phyloP scores from a whole-genome alignment of 1,139 yeast genomes.

The Taiozyma sp. region DNA sequence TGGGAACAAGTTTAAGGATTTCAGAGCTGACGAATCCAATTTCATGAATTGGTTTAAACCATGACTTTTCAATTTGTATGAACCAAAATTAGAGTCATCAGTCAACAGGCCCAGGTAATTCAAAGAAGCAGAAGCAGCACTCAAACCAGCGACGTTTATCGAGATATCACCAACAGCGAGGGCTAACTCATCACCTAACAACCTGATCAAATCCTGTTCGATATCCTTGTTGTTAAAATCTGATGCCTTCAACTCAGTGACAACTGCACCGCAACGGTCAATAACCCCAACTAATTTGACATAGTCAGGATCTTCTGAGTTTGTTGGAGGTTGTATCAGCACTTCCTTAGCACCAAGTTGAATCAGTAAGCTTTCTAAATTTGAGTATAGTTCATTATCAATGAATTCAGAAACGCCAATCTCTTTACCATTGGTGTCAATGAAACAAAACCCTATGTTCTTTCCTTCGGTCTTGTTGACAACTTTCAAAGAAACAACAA shows the following conservation, averaged over 20 bases:
- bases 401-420: conserved; percentile 76
- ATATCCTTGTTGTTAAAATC: conserved; percentile 49
- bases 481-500: conserved; percentile 71
- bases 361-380: conserved; percentile 77
- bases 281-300: conserved; percentile 55
- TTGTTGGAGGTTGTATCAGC: conserved; percentile 48
- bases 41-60: conserved; percentile 78
- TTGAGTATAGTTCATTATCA: conserved; percentile 84
- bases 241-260: conserved; percentile 53
- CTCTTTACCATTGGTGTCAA: conserved; percentile 65
- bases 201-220: conserved; percentile 68
- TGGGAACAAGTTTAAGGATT: conserved; percentile 85
- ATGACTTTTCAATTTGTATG: conserved; percentile 55
- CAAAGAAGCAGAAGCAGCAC: conserved; percentile 59
- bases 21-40: conserved; percentile 84
- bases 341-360: conserved; percentile 90
- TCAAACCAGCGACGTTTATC: conserved; percentile 34
- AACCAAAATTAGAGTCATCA: conserved; percentile 50
- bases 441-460: conserved; percentile 71
- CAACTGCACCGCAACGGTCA: conserved; percentile 71
- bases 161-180: conserved; percentile 55
- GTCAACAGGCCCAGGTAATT: conserved; percentile 59
- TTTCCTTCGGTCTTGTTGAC: conserved; percentile 41
- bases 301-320: conserved; percentile 36
- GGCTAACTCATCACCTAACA: conserved; percentile 50